Percentiles rank a stretch among this genome's conserved stretches.
Conservation (phyloP, 345 rosid genomes). For the Salix suchowensis region DNA sequence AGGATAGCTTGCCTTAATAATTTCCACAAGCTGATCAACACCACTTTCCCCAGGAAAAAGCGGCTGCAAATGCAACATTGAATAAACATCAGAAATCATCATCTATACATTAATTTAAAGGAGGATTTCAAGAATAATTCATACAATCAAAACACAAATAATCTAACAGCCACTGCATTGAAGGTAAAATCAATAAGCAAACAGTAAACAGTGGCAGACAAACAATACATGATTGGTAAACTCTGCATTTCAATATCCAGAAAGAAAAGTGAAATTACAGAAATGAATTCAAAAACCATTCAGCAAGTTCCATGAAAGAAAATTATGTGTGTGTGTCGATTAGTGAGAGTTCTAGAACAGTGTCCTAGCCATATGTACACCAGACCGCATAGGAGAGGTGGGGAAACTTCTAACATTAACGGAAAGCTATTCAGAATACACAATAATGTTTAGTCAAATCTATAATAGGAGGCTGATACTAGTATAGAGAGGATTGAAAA, state of each 20-base stretch:
- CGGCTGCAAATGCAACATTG: constrained; percentile 53
- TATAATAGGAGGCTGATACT: neutral
- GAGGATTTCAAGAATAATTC: neutral
- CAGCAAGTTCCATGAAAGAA: neutral
- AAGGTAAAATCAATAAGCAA: neutral
- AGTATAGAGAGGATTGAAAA: too few relatives aligned
- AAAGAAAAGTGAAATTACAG: neutral
- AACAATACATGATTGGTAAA: neutral
- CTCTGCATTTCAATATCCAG: neutral
- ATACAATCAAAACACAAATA: neutral
- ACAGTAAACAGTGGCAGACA: neutral
- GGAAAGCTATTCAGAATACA: neutral
- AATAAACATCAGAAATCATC: constrained; percentile 9
- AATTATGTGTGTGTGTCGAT: neutral
- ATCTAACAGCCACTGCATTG: neutral
- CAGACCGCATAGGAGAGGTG: neutral
- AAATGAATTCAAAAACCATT: neutral
- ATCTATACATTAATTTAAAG: neutral
- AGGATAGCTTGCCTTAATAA: constrained; percentile 62
- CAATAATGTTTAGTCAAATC: neutral
- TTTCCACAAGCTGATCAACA: constrained; percentile 95
- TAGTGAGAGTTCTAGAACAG: neutral
- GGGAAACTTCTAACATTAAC: neutral
- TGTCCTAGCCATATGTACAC: neutral
- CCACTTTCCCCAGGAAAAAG: constrained; percentile 96